A percentile compares a stretch with the other conserved stretches of the same genome.
phyloP scores from a whole-genome alignment of 768 basidiomycete genomes.

The Cubamyces lactineus region DNA sequence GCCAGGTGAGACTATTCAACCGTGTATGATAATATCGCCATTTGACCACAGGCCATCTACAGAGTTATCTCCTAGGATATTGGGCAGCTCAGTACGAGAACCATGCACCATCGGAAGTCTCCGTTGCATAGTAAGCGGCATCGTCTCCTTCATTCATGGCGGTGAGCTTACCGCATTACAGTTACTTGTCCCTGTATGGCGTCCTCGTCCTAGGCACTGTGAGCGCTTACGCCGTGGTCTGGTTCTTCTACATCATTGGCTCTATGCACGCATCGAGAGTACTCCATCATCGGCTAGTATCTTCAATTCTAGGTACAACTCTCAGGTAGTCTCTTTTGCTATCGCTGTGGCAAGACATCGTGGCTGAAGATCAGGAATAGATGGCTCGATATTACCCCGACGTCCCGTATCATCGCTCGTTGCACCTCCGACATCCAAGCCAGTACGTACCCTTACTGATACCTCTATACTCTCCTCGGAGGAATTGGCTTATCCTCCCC shows the following conservation, averaged over 20 bases:
- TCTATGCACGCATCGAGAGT: constrained; percentile 53
- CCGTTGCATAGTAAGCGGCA: constrained; percentile 37
- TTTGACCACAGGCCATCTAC: too few relatives aligned
- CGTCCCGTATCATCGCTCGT: constrained; percentile 64
- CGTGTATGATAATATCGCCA: too few relatives aligned
- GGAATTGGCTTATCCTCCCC: background rate
- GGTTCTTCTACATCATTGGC: constrained; percentile 49
- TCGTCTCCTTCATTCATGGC: background rate
- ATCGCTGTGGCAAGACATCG: background rate
- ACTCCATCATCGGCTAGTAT: constrained; percentile 56
- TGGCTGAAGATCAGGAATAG: constrained; percentile 28
- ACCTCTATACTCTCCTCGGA: background rate
- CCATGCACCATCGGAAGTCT: constrained; percentile 38
- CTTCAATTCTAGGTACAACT: constrained; percentile 61
- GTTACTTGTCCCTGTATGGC: constrained; percentile 53
- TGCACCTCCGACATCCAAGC: constrained; percentile 66
- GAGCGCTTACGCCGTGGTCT: constrained; percentile 39
- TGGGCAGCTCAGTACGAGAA: constrained; percentile 48
- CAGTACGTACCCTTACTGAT: constrained; percentile 18
- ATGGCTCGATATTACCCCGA: constrained; percentile 54
- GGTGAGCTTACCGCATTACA: background rate
- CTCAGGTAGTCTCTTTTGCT: constrained; percentile 45
- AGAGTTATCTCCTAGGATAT: constrained; percentile 49
- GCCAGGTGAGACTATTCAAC: constrained; percentile 4
- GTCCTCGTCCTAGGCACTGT: constrained; percentile 39